phyloP scores from a whole-genome alignment of 2,329 filamentous ascomycete genomes.

The Xylaria multiplex region DNA sequence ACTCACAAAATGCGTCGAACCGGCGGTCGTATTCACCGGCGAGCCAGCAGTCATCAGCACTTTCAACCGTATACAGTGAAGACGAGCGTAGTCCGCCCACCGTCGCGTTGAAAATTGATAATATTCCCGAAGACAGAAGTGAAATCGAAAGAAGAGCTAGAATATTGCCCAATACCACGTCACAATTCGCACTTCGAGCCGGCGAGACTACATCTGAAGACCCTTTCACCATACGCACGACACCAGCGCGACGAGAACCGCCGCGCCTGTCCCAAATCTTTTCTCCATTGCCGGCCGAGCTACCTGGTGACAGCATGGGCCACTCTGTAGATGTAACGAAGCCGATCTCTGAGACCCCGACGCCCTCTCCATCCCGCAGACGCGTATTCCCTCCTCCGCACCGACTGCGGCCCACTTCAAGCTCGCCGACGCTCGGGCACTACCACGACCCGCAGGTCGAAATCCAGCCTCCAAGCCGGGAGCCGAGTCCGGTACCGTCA shows the following conservation, averaged over 20 bases:
- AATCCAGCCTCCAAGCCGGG: conserved; percentile 37
- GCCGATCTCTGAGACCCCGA: conserved; percentile 33
- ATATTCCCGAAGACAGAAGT: neutral
- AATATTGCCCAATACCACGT: conserved; percentile 20
- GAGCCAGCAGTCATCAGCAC: conserved; percentile 61
- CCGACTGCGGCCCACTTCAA: conserved; percentile 38
- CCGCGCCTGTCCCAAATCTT: conserved; percentile 46
- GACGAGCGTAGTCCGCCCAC: conserved; percentile 53
- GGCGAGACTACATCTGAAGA: conserved; percentile 39
- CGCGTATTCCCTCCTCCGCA: conserved; percentile 42
- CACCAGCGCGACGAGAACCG: conserved; percentile 33
- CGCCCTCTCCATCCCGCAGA: conserved; percentile 38
- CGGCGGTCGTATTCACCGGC: conserved; percentile 43
- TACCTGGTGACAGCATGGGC: conserved; percentile 15
- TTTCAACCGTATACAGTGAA: conserved; percentile 67
- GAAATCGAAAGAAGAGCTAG: conserved; percentile 23
- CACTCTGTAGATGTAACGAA: neutral
- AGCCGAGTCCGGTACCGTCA: conserved; percentile 36
- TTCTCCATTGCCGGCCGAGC: conserved; percentile 42
- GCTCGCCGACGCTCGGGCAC: conserved; percentile 41
- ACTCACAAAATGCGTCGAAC: neutral
- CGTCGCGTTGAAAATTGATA: conserved; percentile 25
- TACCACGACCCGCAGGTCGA: conserved; percentile 18
- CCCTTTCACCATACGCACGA: conserved; percentile 40
- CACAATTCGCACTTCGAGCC: conserved; percentile 36